Evolutionary conservation across 2,329 filamentous ascomycete genomes (phyloP).

Genomic region (Didymosphaeria variabile): DNA sequence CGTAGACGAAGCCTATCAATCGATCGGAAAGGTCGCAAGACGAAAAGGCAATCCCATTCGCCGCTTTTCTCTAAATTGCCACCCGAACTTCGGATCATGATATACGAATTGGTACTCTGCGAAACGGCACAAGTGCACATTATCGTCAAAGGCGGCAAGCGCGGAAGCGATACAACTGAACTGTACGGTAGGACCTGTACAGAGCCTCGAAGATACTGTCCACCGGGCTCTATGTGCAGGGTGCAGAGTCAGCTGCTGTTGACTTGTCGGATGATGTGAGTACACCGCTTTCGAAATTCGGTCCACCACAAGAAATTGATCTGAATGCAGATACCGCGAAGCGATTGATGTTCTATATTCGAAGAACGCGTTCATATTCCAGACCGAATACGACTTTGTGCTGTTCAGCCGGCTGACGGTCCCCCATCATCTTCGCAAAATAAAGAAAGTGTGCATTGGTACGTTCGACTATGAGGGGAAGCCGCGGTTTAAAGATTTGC

Average conservation of each 20-base stretch:
- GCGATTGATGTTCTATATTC: constrained; percentile 15
- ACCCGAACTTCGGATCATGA: constrained; percentile 11
- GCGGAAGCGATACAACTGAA: neutral
- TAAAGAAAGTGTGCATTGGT: constrained; percentile 3
- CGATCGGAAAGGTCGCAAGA: neutral
- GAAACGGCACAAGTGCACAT: constrained; percentile 14
- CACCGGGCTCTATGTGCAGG: neutral
- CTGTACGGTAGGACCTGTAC: constrained; percentile 10
- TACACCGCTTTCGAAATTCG: neutral
- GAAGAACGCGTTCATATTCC: constrained; percentile 11
- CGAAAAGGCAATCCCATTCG: constrained; percentile 5
- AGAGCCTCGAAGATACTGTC: constrained; percentile 5
- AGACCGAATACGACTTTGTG: neutral
- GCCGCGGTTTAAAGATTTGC: neutral
- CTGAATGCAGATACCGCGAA: constrained; percentile 10
- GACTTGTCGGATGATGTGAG: constrained; percentile 15
- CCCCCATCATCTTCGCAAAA: constrained; percentile 6
- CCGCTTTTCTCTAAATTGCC: constrained; percentile 12
- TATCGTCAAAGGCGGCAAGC: constrained; percentile 3
- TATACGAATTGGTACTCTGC: constrained; percentile 18
- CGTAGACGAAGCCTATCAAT: neutral
- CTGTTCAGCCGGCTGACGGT: neutral
- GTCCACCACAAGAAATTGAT: neutral
- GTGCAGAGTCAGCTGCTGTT: constrained; percentile 12
- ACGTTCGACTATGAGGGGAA: constrained; percentile 7